A percentile compares a stretch with the other conserved stretches of the same genome.
These are phyloP conservation scores for Stachybotrys echinatus DNA, from an alignment of 2,329 filamentous ascomycete genomes.

Conservation along the genomic window DNA sequence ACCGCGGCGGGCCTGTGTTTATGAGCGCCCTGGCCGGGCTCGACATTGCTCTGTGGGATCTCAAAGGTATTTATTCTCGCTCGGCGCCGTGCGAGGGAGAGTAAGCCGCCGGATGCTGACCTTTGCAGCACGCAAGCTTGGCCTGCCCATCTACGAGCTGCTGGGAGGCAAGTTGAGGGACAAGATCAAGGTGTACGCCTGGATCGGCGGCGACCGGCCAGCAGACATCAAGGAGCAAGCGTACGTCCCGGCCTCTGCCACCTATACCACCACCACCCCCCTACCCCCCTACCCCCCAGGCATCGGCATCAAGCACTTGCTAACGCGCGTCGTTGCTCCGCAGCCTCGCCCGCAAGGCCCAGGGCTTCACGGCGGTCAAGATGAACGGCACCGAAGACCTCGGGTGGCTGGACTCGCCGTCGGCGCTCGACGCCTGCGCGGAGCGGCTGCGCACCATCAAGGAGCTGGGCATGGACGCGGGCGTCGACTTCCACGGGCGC, in stretches of 20 bases:
- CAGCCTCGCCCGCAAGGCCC: slow-evolving; percentile 49
- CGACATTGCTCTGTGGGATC: slow-evolving; percentile 76
- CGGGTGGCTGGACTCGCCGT: slow-evolving; percentile 70
- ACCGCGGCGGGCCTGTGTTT: slow-evolving; percentile 76
- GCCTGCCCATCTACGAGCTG: slow-evolving; percentile 67
- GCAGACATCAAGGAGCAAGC: slow-evolving; percentile 59
- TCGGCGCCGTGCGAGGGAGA: no score
- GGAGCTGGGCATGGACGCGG: slow-evolving; percentile 64
- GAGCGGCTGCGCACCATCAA: slow-evolving; percentile 66
- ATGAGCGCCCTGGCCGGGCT: slow-evolving; percentile 75
- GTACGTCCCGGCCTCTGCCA: slow-evolving; percentile 26
- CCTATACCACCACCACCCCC: neutral
- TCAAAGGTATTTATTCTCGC: no score
- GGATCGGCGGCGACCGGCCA: slow-evolving; percentile 73
- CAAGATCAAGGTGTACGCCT: slow-evolving; percentile 68
- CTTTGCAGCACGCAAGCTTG: slow-evolving; percentile 42
- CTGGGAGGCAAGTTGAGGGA: slow-evolving; percentile 69
- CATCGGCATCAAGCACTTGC: no score
- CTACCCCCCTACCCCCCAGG: no score
- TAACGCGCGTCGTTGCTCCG: no score
- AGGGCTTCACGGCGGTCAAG: slow-evolving; percentile 64
- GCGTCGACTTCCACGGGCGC: slow-evolving; percentile 73
- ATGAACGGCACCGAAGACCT: slow-evolving; percentile 78
- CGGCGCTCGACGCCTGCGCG: slow-evolving; percentile 55
- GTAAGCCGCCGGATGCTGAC: no score